Conservation (phyloP, 495 filamentous ascomycete genomes). For the Talaromyces thailandensis region DNA sequence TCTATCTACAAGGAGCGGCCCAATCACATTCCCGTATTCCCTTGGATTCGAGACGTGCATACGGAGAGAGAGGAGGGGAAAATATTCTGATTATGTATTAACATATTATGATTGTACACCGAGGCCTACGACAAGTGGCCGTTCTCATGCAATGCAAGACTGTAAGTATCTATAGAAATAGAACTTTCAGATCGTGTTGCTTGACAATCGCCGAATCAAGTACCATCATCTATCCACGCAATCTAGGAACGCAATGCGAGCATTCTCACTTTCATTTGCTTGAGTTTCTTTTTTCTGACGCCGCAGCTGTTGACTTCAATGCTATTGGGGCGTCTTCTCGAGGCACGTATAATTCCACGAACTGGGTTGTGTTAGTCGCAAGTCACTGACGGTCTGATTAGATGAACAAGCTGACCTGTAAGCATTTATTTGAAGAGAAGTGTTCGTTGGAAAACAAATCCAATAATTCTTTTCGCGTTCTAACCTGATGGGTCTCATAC, state of each 20-base stretch:
- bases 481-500: slow-evolving; percentile 58
- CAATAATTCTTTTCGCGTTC: slow-evolving; percentile 61
- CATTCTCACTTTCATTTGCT: slow-evolving; percentile 24
- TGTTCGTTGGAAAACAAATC: slow-evolving; percentile 55
- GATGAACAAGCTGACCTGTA: slow-evolving; percentile 29
- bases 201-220: not conserved
- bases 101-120: not conserved
- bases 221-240: not conserved
- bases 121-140: not conserved
- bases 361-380: slow-evolving; percentile 37
- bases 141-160: not conserved
- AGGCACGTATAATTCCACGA: slow-evolving; percentile 84
- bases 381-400: not conserved
- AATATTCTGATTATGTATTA: not conserved
- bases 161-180: not conserved
- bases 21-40: not conserved
- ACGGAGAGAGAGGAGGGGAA: not conserved
- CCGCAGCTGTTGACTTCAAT: slow-evolving; percentile 53
- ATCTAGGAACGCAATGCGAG: not conserved
- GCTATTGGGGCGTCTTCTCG: slow-evolving; percentile 68
- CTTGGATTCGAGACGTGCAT: not conserved
- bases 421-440: slow-evolving; percentile 43
- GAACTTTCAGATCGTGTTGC: not conserved
- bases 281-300: slow-evolving; percentile 58
- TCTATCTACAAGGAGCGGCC: not conserved